Conservation (phyloP, 1,284 basidiomycete species). For the Ceratobasidium papillatum region DNA sequence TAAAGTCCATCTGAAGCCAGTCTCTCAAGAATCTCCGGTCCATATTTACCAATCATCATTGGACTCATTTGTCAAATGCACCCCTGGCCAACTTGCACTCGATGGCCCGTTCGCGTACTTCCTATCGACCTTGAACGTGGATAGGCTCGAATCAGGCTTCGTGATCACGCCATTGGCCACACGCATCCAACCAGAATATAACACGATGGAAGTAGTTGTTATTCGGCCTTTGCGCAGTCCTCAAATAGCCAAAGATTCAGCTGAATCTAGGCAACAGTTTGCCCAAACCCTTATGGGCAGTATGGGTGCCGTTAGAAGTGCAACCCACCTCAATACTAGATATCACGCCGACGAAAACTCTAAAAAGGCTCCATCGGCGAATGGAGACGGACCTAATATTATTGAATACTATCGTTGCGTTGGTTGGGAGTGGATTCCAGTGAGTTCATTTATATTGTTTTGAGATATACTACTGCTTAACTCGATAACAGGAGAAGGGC, state of each 20-base stretch:
- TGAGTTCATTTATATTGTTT: conserved; percentile 54
- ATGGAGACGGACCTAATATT: conserved; percentile 62
- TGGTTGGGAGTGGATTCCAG: conserved; percentile 87
- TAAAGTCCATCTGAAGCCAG: conserved; percentile 60
- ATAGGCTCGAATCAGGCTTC: conserved; percentile 84
- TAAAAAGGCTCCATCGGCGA: conserved; percentile 49
- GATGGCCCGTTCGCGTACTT: conserved; percentile 88
- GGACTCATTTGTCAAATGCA: conserved; percentile 47
- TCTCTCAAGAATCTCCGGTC: conserved; percentile 53
- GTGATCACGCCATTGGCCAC: conserved; percentile 71
- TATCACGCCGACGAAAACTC: conserved; percentile 61
- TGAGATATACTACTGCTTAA: neutral
- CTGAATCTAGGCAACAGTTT: conserved; percentile 58
- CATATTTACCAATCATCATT: conserved; percentile 67
- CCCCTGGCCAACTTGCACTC: conserved; percentile 55
- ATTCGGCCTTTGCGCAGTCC: conserved; percentile 82
- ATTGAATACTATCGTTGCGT: conserved; percentile 84
- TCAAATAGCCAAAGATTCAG: conserved; percentile 53
- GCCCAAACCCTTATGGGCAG: conserved; percentile 62
- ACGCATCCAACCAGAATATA: conserved; percentile 53
- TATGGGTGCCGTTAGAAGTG: conserved; percentile 75
- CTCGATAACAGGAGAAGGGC: conserved; percentile 57
- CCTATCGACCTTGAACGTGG: conserved; percentile 79
- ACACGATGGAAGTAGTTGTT: conserved; percentile 79
- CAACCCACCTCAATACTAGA: conserved; percentile 69